phyloP scores from a whole-genome alignment of 2,329 filamentous ascomycete genomes.

The Fusarium temperatum region DNA sequence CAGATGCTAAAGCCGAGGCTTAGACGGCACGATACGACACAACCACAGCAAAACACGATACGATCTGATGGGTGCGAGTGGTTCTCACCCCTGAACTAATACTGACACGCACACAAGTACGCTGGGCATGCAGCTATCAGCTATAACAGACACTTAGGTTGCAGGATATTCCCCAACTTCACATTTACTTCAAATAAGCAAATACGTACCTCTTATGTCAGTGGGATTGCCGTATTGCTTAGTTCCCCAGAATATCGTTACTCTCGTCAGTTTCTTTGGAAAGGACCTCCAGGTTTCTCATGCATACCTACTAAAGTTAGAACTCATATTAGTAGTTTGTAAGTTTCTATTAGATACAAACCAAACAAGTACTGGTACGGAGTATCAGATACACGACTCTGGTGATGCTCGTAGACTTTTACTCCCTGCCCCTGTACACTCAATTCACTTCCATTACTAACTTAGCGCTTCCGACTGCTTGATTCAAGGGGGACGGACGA shows the following conservation, averaged over 20 bases:
- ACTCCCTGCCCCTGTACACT: not conserved
- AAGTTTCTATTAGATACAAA: not conserved
- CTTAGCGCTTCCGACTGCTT: not conserved
- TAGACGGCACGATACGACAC: not conserved
- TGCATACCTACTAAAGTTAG: not conserved
- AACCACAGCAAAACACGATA: not conserved
- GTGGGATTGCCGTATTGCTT: not conserved
- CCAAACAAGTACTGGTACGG: not conserved
- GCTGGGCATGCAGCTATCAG: not conserved
- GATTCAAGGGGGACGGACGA: conserved; percentile 11
- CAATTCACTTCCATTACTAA: not conserved
- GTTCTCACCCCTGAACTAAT: conserved; percentile 34
- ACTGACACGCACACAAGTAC: not conserved
- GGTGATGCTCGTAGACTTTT: not conserved
- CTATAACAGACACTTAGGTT: not conserved
- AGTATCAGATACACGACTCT: not conserved
- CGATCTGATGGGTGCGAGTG: conserved; percentile 10
- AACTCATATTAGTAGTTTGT: not conserved
- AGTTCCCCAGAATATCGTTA: not conserved
- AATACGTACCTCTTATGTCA: not conserved
- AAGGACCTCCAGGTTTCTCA: not conserved
- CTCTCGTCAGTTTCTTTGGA: not conserved
- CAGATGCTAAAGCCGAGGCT: conserved; percentile 20
- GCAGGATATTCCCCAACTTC: conserved; percentile 14
- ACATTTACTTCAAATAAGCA: not conserved